phyloP scores from a whole-genome alignment of 2,329 filamentous ascomycete genomes.

The Ambrosiella cleistominuta region DNA sequence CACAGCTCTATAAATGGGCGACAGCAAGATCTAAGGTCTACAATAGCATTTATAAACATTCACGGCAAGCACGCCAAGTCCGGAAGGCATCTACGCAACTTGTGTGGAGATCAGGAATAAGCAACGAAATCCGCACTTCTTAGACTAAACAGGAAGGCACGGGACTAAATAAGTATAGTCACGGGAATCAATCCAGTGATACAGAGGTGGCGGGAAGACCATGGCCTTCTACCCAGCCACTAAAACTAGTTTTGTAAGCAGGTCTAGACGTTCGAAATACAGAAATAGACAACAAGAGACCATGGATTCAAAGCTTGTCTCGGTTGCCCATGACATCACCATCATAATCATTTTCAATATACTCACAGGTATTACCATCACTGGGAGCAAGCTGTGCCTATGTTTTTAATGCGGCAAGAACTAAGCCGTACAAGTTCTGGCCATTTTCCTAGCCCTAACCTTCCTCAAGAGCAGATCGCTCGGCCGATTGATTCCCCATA shows the following conservation, averaged over 20 bases:
- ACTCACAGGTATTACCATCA: too few species aligned
- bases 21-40: too few species aligned
- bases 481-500: background rate
- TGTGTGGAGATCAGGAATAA: background rate
- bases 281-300: too few species aligned
- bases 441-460: too few species aligned
- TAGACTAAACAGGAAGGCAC: background rate
- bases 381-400: too few species aligned
- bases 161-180: background rate
- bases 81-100: background rate
- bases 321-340: too few species aligned
- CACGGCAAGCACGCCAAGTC: background rate
- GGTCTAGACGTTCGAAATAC: too few species aligned
- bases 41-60: background rate
- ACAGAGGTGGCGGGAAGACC: background rate
- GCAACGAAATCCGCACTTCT: background rate
- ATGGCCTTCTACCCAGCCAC: background rate
- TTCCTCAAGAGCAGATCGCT: background rate
- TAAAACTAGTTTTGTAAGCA: background rate
- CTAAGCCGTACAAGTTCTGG: too few species aligned
- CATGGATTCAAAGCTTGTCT: too few species aligned
- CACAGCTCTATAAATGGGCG: too few species aligned
- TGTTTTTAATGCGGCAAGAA: too few species aligned
- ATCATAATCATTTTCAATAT: too few species aligned
- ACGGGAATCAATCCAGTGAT: background rate